These are phyloP conservation scores for Beauveria sp. DNA, from an alignment of 2,329 filamentous ascomycete species.

Conservation along the genomic window DNA sequence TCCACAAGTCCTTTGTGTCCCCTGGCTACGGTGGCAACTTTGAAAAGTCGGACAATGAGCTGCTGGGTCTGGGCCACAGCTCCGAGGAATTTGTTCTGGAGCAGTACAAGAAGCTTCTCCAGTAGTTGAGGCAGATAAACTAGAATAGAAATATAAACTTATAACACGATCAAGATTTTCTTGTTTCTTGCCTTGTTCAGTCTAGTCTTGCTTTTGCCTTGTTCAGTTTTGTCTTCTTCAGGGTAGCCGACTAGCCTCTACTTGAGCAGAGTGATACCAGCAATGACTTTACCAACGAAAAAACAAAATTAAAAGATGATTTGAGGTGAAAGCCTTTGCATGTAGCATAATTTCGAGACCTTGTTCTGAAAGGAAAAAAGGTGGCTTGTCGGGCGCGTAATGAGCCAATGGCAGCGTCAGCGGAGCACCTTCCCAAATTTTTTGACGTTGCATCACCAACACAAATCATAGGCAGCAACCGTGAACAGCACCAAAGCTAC, in stretches of 20 bases:
- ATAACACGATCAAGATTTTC: not conserved
- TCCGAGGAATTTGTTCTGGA: constrained; percentile 33
- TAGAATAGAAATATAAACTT: not conserved
- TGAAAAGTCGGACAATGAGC: constrained; percentile 32
- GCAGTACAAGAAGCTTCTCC: constrained; percentile 16
- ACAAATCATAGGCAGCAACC: not conserved
- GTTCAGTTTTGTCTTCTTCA: not conserved
- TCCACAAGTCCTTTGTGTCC: constrained; percentile 26
- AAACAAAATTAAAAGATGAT: not conserved
- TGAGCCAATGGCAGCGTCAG: not conserved
- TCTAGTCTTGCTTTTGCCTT: not conserved
- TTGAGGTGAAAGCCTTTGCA: too few relatives aligned
- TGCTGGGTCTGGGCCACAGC: constrained; percentile 36
- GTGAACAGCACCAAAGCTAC: too few relatives aligned
- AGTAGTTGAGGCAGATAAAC: not conserved
- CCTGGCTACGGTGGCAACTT: constrained; percentile 26
- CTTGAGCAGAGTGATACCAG: too few relatives aligned
- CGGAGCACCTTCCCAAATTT: not conserved
- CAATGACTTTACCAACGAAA: not conserved
- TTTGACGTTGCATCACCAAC: not conserved
- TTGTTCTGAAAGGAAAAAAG: too few relatives aligned
- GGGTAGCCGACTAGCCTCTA: not conserved
- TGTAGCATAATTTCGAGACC: too few relatives aligned
- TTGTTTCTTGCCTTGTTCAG: not conserved
- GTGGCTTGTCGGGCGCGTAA: not conserved